These are phyloP conservation scores for Trichomonas vaginalis DNA, from an alignment of 208 protist genomes.

Conservation along the genomic window DNA sequence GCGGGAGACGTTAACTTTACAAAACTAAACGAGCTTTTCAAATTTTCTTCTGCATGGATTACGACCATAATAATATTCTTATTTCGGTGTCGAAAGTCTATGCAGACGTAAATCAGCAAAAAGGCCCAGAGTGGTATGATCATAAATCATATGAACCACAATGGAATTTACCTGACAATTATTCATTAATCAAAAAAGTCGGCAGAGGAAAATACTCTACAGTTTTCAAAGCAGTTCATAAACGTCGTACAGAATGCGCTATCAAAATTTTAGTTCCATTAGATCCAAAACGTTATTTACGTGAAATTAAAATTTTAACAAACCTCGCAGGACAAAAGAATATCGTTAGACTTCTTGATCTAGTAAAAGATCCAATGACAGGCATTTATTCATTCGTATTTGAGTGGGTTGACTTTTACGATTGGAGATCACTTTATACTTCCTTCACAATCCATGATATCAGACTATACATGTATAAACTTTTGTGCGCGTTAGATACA, in stretches of 20 bases:
- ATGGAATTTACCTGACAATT: neutral
- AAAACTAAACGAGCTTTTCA: too few species aligned
- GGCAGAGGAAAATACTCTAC: neutral
- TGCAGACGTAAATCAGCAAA: neutral
- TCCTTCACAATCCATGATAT: neutral
- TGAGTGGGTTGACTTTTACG: neutral
- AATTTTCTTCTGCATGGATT: too few species aligned
- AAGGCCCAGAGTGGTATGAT: neutral
- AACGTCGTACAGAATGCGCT: neutral
- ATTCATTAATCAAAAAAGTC: neutral
- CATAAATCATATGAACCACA: neutral
- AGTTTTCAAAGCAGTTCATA: neutral
- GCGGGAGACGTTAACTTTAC: too few species aligned
- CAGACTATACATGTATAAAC: neutral
- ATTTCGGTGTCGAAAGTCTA: neutral
- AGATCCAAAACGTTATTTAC: neutral
- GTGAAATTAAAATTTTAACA: neutral
- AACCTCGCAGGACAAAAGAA: neutral
- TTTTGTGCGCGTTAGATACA: neutral
- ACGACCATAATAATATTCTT: neutral
- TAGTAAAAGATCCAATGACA: neutral
- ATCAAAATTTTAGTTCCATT: neutral
- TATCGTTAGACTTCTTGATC: neutral
- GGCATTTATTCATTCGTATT: neutral
- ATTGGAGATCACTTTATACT: neutral